A percentile compares a stretch with the other conserved stretches of the same genome.
phyloP scores from a whole-genome alignment of 352 stramenopile genomes.

The Globisporangium echinulatum region DNA sequence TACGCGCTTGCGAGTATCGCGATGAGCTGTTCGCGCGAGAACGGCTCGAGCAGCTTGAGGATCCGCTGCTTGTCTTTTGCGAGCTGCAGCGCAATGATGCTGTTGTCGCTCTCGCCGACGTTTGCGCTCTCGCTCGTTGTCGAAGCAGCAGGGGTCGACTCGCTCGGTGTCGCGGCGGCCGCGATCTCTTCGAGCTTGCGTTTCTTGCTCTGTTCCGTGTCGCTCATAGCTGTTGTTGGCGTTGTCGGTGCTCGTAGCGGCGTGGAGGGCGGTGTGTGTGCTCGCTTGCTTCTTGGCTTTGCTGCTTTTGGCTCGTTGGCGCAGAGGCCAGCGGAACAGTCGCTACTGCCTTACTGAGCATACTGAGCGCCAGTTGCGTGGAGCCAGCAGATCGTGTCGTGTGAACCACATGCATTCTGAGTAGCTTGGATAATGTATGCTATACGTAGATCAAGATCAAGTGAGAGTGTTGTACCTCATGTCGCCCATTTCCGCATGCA shows the following conservation, averaged over 20 bases:
- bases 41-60: constrained; percentile 41
- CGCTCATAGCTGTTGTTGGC: constrained; percentile 19
- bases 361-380: no score
- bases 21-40: constrained; percentile 54
- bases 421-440: no score
- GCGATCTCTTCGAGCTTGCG: constrained; percentile 24
- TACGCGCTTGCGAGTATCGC: constrained; percentile 70
- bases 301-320: background rate
- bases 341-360: no score
- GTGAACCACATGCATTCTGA: no score
- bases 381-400: no score
- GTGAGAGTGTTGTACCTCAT: no score
- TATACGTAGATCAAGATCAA: no score
- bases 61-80: constrained; percentile 21
- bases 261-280: background rate
- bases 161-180: background rate
- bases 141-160: background rate
- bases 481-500: no score
- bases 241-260: constrained; percentile 12
- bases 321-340: no score
- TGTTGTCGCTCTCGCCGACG: constrained; percentile 1
- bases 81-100: constrained; percentile 5
- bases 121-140: constrained; percentile 4
- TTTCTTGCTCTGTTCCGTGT: constrained; percentile 31
- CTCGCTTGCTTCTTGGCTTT: background rate